Base-by-base conservation (phyloP, 306 rosid species). In the Quercus variabilis region DNA sequence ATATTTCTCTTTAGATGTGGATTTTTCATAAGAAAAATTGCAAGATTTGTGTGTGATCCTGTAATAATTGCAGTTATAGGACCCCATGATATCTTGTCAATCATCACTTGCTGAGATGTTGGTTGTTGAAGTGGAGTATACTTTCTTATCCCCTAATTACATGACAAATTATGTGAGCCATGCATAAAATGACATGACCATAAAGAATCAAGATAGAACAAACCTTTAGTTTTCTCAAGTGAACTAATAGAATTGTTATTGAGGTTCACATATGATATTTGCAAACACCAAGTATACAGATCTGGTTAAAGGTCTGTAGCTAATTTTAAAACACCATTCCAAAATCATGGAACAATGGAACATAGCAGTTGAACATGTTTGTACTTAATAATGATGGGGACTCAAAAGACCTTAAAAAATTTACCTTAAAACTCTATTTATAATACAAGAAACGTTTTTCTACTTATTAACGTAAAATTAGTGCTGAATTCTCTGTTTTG, bases 31-130 rank as follows among this genome's bases (percentile, higher is more conserved):
- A 95, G 90, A 62, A 95, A 95, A n/a, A 95, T 76, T 65, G 82
- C 99, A 41, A 95, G 65, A 74, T 95, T 95, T 58, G 99, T 95
- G 17, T 93, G 97, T 52, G 86, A 84, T 89, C 99, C 99, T 52
- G 70, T 85, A 3, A 85, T 1, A 60, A 95, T 26, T 64, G 90
- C 51, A 6, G 87, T 90, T 52, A 90, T 88, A 55, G 99, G 98
- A 75, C 98, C 97, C 28, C 68, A 81, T 26, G 96, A 90, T 81
- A 95, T 81, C 85, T 89, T 90, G 51, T 93, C 94, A 54, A 90
- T 91, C 93, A 95, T 79, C 82, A 95, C 98, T 85, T 95, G 90
- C 83, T 95, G 98, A n/a, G 92, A 85, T 17, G 89, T 91, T 67
- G 89, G 81, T 76, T 95, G 99, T 41, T 78, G 59, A 7, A 90